Conservation (phyloP, 139 green algal genomes). For the Edaphochlamys debaryana region DNA sequence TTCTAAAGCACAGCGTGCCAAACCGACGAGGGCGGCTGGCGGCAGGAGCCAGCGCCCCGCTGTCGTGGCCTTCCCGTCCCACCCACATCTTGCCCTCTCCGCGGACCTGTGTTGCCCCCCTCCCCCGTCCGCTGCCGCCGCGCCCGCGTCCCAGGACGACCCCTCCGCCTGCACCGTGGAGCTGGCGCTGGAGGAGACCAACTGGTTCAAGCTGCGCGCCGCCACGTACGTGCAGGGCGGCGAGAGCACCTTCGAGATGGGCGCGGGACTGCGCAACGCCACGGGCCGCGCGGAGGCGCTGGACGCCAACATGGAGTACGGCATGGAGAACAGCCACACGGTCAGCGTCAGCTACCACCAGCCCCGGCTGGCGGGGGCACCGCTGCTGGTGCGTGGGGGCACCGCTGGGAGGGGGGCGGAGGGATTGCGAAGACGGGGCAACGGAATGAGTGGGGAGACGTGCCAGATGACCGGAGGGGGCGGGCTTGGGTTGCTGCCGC, state of each 20-base stretch:
- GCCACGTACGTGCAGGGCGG: constrained; percentile 77
- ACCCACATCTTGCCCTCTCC: too few species aligned
- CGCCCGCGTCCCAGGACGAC: constrained; percentile 31
- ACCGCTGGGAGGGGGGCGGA: too few species aligned
- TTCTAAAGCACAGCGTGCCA: too few species aligned
- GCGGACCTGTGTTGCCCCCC: too few species aligned
- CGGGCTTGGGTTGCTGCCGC: too few species aligned
- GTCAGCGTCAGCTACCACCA: constrained; percentile 55
- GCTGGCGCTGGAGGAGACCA: constrained; percentile 64
- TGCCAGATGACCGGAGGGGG: too few species aligned
- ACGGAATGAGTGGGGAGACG: too few species aligned
- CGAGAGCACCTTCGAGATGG: constrained; percentile 65
- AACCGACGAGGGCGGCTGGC: too few species aligned
- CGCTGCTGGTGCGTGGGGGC: constrained; percentile 30
- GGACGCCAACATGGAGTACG: constrained; percentile 58
- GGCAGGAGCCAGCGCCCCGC: too few species aligned
- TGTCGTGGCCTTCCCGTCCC: too few species aligned
- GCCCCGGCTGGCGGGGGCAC: constrained; percentile 49
- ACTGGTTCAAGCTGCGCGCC: constrained; percentile 61
- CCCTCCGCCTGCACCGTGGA: constrained; percentile 62
- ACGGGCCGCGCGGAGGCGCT: constrained; percentile 68
- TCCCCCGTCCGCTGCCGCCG: neutral
- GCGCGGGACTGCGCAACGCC: constrained; percentile 61
- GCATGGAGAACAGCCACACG: constrained; percentile 62
- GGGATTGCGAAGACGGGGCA: too few species aligned